These are phyloP conservation scores for Rubroboletus satanas DNA, from an alignment of 768 basidiomycete genomes.

Conservation along the genomic window DNA sequence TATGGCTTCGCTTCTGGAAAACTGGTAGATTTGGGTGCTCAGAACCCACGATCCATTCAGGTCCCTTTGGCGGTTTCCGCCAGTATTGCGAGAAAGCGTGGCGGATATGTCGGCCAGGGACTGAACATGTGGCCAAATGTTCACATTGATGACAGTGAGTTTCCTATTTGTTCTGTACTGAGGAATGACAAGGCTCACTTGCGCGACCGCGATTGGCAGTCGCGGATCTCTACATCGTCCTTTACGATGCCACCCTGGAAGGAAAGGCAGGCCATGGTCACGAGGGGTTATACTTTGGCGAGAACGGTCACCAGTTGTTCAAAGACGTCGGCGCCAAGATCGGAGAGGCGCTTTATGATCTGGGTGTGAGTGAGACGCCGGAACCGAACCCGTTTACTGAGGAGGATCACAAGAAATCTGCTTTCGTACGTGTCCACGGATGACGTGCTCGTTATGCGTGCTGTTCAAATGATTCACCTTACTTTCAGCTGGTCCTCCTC, in stretches of 20 bases:
- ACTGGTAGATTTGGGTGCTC: slow-evolving; percentile 41
- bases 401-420: slow-evolving; percentile 11
- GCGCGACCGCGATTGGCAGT: not conserved
- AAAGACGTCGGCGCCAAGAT: slow-evolving; percentile 44
- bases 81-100: slow-evolving; percentile 46
- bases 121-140: slow-evolving; percentile 60
- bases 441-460: not conserved
- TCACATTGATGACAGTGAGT: slow-evolving; percentile 44
- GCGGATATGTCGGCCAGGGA: slow-evolving; percentile 57
- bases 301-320: slow-evolving; percentile 46
- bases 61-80: slow-evolving; percentile 48
- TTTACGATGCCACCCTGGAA: slow-evolving; percentile 39
- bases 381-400: slow-evolving; percentile 42
- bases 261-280: slow-evolving; percentile 26
- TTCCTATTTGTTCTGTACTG: not conserved
- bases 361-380: slow-evolving; percentile 15
- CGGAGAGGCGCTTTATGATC: slow-evolving; percentile 28
- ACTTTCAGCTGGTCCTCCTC: slow-evolving; percentile 15
- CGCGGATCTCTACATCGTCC: slow-evolving; percentile 41
- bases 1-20: slow-evolving; percentile 51
- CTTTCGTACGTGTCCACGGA: slow-evolving; percentile 1
- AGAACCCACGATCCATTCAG: slow-evolving; percentile 53
- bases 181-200: not conserved
- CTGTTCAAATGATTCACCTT: not conserved
- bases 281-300: slow-evolving; percentile 53